Conservation (phyloP, 495 filamentous ascomycete genomes). For the Xylaria intraflava region DNA sequence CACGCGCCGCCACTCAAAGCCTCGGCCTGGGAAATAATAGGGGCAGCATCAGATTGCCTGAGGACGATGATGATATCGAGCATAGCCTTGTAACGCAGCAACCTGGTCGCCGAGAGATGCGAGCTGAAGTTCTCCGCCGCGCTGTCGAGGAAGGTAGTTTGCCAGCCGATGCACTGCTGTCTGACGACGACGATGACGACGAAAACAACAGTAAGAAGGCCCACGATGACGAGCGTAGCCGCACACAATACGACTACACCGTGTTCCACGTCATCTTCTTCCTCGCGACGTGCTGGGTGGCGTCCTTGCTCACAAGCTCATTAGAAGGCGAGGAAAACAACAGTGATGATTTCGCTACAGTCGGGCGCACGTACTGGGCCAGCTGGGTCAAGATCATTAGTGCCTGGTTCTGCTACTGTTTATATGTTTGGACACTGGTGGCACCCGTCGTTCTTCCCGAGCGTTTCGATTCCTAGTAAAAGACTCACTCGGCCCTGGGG, state of each 20-base stretch:
- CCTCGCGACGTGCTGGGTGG: slow-evolving; percentile 91
- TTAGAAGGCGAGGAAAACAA: slow-evolving; percentile 48
- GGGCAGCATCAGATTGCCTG: slow-evolving; percentile 52
- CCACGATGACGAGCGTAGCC: slow-evolving; percentile 81
- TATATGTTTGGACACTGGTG: slow-evolving; percentile 88
- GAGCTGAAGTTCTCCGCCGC: slow-evolving; percentile 79
- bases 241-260: slow-evolving; percentile 92
- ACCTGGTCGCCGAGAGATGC: slow-evolving; percentile 83
- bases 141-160: slow-evolving; percentile 87
- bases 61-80: slow-evolving; percentile 61
- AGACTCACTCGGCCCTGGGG: not conserved
- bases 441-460: slow-evolving; percentile 84
- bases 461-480: slow-evolving; percentile 57
- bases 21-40: slow-evolving; percentile 67
- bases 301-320: slow-evolving; percentile 82
- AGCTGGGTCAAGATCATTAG: slow-evolving; percentile 99
- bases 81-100: slow-evolving; percentile 89
- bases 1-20: slow-evolving; percentile 89
- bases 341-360: slow-evolving; percentile 72
- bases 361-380: slow-evolving; percentile 92
- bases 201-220: slow-evolving; percentile 50
- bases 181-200: slow-evolving; percentile 67
- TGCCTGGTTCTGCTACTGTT: slow-evolving; percentile 91
- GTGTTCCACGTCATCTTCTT: slow-evolving; percentile 98
- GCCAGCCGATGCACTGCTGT: slow-evolving; percentile 82